A percentile compares a stretch with the other conserved stretches of the same genome.
These are phyloP conservation scores for Eimeria necatrix DNA, from an alignment of 169 alveolate genomes.

Conservation along the genomic window DNA sequence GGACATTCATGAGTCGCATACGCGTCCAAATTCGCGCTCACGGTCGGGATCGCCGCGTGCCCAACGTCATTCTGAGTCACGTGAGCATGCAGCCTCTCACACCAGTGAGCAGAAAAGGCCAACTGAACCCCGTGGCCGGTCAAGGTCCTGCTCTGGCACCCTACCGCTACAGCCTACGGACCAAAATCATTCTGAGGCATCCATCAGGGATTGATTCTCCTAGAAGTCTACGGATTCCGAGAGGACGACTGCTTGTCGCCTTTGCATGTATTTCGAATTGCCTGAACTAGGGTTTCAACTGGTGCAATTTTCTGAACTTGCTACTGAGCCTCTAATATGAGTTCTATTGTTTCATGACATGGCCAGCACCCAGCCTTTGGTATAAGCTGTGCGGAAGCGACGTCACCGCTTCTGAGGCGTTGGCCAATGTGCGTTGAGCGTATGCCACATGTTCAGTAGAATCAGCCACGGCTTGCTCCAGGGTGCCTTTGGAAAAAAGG, in stretches of 20 bases:
- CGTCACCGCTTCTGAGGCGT: neutral
- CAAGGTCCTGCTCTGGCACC: slow-evolving; percentile 33
- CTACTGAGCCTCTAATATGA: neutral
- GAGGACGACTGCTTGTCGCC: slow-evolving; percentile 26
- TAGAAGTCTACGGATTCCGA: neutral
- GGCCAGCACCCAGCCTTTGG: slow-evolving; percentile 1
- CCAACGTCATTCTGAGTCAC: neutral
- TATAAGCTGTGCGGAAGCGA: neutral
- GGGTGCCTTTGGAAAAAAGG: too few relatives aligned
- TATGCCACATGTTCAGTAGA: neutral
- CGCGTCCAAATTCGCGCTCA: slow-evolving; percentile 56
- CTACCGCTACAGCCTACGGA: slow-evolving; percentile 1
- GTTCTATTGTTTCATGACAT: neutral
- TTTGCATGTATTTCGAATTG: neutral
- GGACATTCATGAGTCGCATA: slow-evolving; percentile 45
- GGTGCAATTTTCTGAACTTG: neutral
- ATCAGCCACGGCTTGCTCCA: too few relatives aligned
- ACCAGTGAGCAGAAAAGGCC: slow-evolving; percentile 16
- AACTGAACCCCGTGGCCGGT: slow-evolving; percentile 29
- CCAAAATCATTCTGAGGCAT: slow-evolving; percentile 13
- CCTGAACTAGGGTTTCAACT: slow-evolving; percentile 44
- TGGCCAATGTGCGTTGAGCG: neutral
- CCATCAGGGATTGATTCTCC: slow-evolving; percentile 16
- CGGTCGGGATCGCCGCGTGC: slow-evolving; percentile 26
- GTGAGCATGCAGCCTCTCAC: slow-evolving; percentile 10